These are phyloP conservation scores for Alloascoidea africana DNA, from an alignment of 805 yeast species.

Conservation along the genomic window DNA sequence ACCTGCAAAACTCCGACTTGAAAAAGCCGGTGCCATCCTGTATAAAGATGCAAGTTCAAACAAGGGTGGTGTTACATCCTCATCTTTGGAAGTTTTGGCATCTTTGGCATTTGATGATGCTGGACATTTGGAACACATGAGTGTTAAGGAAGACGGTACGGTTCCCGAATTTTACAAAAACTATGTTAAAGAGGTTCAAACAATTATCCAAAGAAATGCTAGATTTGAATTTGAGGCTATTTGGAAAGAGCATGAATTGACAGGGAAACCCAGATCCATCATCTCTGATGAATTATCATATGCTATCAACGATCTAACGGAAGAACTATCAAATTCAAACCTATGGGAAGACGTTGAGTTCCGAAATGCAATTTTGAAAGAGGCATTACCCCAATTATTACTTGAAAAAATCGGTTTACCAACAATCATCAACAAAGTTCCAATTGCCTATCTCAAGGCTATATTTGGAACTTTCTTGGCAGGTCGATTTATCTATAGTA, in stretches of 20 bases:
- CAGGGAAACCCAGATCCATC: slow-evolving; percentile 42
- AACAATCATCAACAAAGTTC: slow-evolving; percentile 59
- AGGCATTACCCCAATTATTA: slow-evolving; percentile 67
- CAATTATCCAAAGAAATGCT: slow-evolving; percentile 63
- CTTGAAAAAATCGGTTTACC: slow-evolving; percentile 47
- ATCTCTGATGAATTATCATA: slow-evolving; percentile 74
- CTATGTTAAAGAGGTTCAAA: slow-evolving; percentile 80
- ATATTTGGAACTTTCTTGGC: slow-evolving; percentile 79
- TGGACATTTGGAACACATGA: slow-evolving; percentile 68
- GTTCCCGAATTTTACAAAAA: slow-evolving; percentile 63
- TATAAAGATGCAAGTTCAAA: slow-evolving; percentile 95
- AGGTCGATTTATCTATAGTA: slow-evolving; percentile 68
- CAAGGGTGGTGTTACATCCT: slow-evolving; percentile 97
- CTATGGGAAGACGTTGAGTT: slow-evolving; percentile 74
- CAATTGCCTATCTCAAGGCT: slow-evolving; percentile 76
- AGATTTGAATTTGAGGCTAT: slow-evolving; percentile 71
- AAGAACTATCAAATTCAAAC: slow-evolving; percentile 66
- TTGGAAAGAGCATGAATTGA: slow-evolving; percentile 58
- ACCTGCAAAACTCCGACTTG: slow-evolving; percentile 77
- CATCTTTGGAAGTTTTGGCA: slow-evolving; percentile 89
- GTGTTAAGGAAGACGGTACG: slow-evolving; percentile 33
- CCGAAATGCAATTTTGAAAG: slow-evolving; percentile 60
- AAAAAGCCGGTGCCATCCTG: slow-evolving; percentile 72
- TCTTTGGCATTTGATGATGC: slow-evolving; percentile 83
- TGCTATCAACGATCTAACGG: slow-evolving; percentile 74